Evolutionary conservation across 2,329 filamentous ascomycete species (phyloP), one percentile per base, ranked within the genome.

Genomic region (Colletotrichum theobromicola): DNA sequence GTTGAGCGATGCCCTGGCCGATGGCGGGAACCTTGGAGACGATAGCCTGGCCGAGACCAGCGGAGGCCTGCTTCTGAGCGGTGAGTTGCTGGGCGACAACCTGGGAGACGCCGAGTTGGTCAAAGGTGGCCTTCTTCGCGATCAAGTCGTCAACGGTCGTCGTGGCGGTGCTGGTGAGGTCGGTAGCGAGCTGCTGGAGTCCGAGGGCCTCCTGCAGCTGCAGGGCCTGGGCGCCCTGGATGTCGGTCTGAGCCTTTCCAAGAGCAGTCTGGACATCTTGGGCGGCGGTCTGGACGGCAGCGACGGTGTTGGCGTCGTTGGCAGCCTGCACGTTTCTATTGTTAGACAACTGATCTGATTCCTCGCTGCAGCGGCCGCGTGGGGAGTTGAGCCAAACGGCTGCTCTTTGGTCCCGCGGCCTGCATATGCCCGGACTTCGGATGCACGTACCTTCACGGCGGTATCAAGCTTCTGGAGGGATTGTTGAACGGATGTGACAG

Each of bases 401-500:
- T 15, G 21, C n/a, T 1, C 3, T 7, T 15, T 2, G 12, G 21
- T 50, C 21, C 72, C 24, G 7, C 32, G 4, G 8, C 7, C 7
- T 6, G 16, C 9, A 3, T 13, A 58, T 26, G 42, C 21, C 55
- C 55, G 26, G 21, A 21, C 7, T 21, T 63, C 13, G 18, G 62
- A 63, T 21, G 15, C 4, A 63, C 72, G 12, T 58, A 75, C 72
- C 72, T 75, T 66, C 7, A 78, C 71, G 7, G 79, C 77, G 18
- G 75, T 77, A 70, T 83, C 83, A 63, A 87, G 81, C 75, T 91
- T 87, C 82, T 92, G 91, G 8, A 93, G 84, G 81, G 92, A 91
- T 66, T 77, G 76, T 83, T 90, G 92, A 66, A 89, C 84, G n/a
- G 88, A 88, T 81, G 88, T 92, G 46, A 91, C 90, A 75, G 86